Evolutionary conservation across 306 rosid species (phyloP).

Genomic region (Vigna mungo): DNA sequence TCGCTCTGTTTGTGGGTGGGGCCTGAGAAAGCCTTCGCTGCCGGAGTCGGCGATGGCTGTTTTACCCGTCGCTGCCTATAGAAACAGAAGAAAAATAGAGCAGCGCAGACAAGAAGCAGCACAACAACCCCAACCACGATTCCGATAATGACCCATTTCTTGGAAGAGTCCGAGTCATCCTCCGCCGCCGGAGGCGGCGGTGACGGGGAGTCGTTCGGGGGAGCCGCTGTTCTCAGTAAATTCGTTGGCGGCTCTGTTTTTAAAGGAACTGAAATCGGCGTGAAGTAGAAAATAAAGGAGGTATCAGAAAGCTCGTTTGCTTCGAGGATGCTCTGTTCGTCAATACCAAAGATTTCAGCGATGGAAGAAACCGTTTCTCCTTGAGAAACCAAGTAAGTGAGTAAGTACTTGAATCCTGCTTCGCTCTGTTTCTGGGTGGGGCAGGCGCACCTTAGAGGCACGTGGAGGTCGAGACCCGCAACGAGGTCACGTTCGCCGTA

Average conservation of each 20-base stretch:
- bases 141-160: conserved; percentile 63
- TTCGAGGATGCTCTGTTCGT: conserved; percentile 36
- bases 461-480: conserved; percentile 20
- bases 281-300: conserved; percentile 48
- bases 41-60: neutral
- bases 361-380: conserved; percentile 44
- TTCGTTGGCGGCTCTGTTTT: conserved; percentile 47
- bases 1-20: neutral
- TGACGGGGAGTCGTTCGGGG: conserved; percentile 23
- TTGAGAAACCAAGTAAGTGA: conserved; percentile 50
- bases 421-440: conserved; percentile 56
- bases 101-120: conserved; percentile 37
- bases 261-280: conserved; percentile 65
- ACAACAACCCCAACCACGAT: conserved; percentile 51
- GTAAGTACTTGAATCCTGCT: conserved; percentile 59
- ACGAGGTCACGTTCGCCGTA: conserved; percentile 15
- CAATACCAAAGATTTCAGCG: conserved; percentile 50
- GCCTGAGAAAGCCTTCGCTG: conserved; percentile 21
- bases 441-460: conserved; percentile 80
- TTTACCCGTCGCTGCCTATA: neutral
- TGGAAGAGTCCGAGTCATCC: conserved; percentile 44
- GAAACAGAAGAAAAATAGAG: conserved; percentile 42
- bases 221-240: neutral
- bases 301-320: conserved; percentile 52
- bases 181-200: neutral